Base-by-base conservation (phyloP, 176 grass and related monocot genomes). In the Hsuehochloa calcarea region DNA sequence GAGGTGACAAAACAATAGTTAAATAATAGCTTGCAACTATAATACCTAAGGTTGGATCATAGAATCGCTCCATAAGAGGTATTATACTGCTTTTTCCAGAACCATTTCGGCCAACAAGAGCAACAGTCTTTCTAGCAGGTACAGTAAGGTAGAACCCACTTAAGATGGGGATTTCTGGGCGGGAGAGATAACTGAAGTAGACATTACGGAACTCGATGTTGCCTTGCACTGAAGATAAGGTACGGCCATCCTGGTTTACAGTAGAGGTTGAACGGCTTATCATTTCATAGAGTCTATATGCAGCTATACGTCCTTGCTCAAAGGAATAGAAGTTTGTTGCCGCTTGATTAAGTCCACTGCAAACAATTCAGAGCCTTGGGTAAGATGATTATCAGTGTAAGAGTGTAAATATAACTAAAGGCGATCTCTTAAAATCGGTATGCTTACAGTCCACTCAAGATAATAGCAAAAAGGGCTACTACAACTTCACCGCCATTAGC, bases 31-130 rank as follows among this genome's bases (percentile, higher is more conserved):
- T 59, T 63, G 22, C 46, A 65, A 37, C 25, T 39, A 80, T 39
- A 49, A 87, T 85, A 98, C 96, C 96, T 94, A 99, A 90, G 44
- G 96, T 99, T 69, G 96, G 96, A 75, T 99, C 96, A 67, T 99
- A 99, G 91, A 99, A 99, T 67, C 93, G 93, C 56, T 99, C 96
- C 96, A 99, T 99, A 25, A 99, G 91, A 80, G 96, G 96, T 89
- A 99, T 99, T 85, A 99, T 99, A 79, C 96, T 99, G 90, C 96
- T 99, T 85, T 99, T 99, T 55, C 96, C 96, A 29, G 96, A 99
- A 87, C 96, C 96, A 87, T 99, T 99, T 85, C 96, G 91, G 68
- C 96, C 96, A 85, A 99, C 96, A 83, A 99, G 93, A 70, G 96
- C 96, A 87, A 99, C 86, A 20, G 93, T 92, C 84, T 99, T 99